Conservation (phyloP, 805 yeast genomes). For the Cyberlindnera euphorbiiphila region DNA sequence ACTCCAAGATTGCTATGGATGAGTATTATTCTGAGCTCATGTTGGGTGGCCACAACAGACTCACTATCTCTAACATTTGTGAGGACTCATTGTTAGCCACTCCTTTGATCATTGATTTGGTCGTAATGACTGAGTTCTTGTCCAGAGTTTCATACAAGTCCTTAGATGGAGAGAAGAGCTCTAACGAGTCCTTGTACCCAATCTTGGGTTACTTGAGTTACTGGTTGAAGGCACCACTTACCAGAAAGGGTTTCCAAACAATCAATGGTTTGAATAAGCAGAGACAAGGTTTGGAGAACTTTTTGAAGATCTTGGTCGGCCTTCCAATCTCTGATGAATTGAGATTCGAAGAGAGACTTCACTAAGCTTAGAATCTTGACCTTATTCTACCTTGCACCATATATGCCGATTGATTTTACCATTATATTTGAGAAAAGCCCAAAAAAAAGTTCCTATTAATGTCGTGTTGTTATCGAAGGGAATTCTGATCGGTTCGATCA, state of each 20-base stretch:
- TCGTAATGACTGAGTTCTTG: constrained; percentile 85
- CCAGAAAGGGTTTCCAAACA: constrained; percentile 85
- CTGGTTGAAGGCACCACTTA: constrained; percentile 96
- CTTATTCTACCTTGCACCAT: constrained; percentile 2
- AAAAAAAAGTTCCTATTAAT: too few species aligned
- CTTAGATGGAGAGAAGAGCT: constrained; percentile 35
- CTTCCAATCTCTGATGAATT: constrained; percentile 86
- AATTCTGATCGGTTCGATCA: too few species aligned
- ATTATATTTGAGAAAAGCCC: too few species aligned
- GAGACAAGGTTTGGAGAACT: constrained; percentile 87
- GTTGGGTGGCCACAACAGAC: constrained; percentile 96
- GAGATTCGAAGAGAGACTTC: constrained; percentile 88
- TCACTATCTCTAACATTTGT: constrained; percentile 91
- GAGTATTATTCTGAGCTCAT: constrained; percentile 94
- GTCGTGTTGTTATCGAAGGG: too few species aligned
- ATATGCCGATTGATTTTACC: constrained; percentile 6
- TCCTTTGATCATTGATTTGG: constrained; percentile 88
- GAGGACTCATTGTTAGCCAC: constrained; percentile 95
- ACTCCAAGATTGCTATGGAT: constrained; percentile 97
- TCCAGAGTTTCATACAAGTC: constrained; percentile 79
- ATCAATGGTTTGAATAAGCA: constrained; percentile 95
- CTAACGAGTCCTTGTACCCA: constrained; percentile 56
- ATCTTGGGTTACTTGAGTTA: constrained; percentile 84
- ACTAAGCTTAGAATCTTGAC: constrained; percentile 2
- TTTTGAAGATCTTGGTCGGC: constrained; percentile 85